Evolutionary conservation across 768 basidiomycete genomes (phyloP), one percentile per base, ranked within the genome.

Genomic region (Gloeostereum incarnatum): DNA sequence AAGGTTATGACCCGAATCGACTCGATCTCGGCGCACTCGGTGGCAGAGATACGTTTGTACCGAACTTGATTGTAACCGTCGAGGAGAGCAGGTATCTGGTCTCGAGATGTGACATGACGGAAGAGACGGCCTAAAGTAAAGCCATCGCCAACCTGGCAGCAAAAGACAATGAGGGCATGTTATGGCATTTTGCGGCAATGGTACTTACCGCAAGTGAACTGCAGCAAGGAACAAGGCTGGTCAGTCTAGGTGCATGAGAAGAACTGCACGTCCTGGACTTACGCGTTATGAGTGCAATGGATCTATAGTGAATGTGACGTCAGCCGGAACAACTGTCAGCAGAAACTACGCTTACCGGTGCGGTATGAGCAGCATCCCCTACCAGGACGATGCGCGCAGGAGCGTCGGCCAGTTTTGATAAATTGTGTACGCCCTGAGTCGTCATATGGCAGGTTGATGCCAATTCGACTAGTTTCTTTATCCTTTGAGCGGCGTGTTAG

Each of bases 1-100:
- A 73, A 46, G 46, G 73, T 68, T 49, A 73, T 70, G 36, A 66
- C 62, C 35, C 57, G 44, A 41, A 73, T 63, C 43, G 70, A 71
- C 16, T 67, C 42, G 2, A 71, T 59, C 9, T 67, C 64, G n/a
- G 61, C 58, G 1, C 46, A 49, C 41, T 75, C 69, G 3, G 67
- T 70, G 9, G 46, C 56, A 0, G 63, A 55, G 2, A 70, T 59
- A 14, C 73, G 70, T 9, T 52, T 44, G 18, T 65, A 56, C 4
- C 71, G 65, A 14, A 75, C 61, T 4, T 56, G 49, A 37, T 73
- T 45, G 44, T 73, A 75, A 0, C 70, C 70, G 6, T 52, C 54
- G 14, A 75, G 51, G 10, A 75, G 58, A 2, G 59, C 49, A 0
- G 47, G 43, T 5, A 75, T 59, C 40, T 72, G 72, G 0, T 56